Base-by-base conservation (phyloP, 2,329 filamentous ascomycete genomes). In the Leptosphaerulina australis region DNA sequence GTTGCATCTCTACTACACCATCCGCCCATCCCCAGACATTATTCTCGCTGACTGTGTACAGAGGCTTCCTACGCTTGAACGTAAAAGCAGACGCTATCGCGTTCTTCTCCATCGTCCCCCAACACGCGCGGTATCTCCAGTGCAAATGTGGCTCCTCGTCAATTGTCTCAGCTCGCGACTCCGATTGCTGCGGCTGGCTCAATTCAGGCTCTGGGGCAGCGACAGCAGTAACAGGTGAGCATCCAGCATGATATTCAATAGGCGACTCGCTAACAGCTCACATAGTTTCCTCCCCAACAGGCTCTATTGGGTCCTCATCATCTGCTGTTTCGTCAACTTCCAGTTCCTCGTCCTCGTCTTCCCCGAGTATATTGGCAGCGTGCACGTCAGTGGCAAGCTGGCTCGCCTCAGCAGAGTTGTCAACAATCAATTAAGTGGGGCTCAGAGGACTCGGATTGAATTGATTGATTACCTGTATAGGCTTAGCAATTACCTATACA, bases 1-100 rank as follows among this genome's bases (percentile, higher is more conserved):
- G 9, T 31, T 36, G 30, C 22, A 3, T 31, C 25, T 49, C 24
- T 30, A 49, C 31, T 11, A 36, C 30, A 8, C 25, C 30, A 26
- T 49, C 37, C 24, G 45, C 45, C 45, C 24, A 43, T 49, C 18
- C 12, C 45, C 24, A 49, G 15, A 49, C 30, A 15, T 28, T 35
- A 5, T 35, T 18, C 2, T 41, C 10, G n/a, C 11, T 29, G 4
- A 49, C 31, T 21, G 14, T 12, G 18, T 36, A 35, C 4, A 43
- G 8, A 11, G 17, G 45, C 37, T 43, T 49, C 6, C 35, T 49
- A 29, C 31, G 31, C 29, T 7, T 26, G 8, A 24, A 34, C 14
- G n/a, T 5, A 43, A 8, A 14, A 17, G 29, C 39, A 25, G 11
- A 34, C 8, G 29, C 9, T 18, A 44, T 44, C 15, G 15, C 5